Percentiles rank a stretch among this genome's conserved stretches.
These are phyloP conservation scores for Phlebiopsis gigantea DNA, from an alignment of 768 basidiomycete species.

Conservation along the genomic window DNA sequence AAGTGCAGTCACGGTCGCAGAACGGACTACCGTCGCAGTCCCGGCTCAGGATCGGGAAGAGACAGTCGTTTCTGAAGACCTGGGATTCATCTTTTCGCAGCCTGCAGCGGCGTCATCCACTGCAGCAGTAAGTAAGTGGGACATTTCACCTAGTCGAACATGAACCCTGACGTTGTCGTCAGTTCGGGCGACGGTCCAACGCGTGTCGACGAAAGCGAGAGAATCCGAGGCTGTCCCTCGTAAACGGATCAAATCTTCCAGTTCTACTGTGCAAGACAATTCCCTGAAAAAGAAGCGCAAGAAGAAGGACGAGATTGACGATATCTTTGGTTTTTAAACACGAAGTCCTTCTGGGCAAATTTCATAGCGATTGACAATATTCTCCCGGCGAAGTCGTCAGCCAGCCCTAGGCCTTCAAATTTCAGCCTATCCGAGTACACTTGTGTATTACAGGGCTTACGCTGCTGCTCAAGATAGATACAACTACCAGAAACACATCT, in stretches of 20 bases:
- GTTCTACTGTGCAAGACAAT: constrained; percentile 17
- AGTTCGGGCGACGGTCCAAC: background rate
- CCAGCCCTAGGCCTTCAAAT: too few relatives aligned
- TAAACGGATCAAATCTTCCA: background rate
- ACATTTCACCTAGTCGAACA: background rate
- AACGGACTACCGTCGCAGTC: background rate
- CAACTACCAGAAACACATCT: constrained; percentile 42
- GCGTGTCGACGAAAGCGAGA: background rate
- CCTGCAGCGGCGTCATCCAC: background rate
- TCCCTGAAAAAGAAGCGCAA: constrained; percentile 32
- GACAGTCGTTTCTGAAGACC: background rate
- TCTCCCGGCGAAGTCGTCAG: too few relatives aligned
- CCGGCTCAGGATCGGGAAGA: background rate
- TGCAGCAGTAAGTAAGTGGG: constrained; percentile 10
- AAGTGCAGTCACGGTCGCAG: too few relatives aligned
- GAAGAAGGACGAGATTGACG: constrained; percentile 57
- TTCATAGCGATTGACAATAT: too few relatives aligned
- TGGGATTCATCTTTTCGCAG: background rate
- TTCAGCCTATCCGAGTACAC: too few relatives aligned
- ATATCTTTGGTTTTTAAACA: constrained; percentile 49
- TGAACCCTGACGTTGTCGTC: background rate
- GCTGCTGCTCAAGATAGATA: constrained; percentile 25
- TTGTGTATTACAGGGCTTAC: too few relatives aligned
- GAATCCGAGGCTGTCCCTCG: background rate
- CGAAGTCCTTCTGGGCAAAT: background rate